phyloP scores from a whole-genome alignment of 768 basidiomycete genomes.

The Hypholoma fasciculare region DNA sequence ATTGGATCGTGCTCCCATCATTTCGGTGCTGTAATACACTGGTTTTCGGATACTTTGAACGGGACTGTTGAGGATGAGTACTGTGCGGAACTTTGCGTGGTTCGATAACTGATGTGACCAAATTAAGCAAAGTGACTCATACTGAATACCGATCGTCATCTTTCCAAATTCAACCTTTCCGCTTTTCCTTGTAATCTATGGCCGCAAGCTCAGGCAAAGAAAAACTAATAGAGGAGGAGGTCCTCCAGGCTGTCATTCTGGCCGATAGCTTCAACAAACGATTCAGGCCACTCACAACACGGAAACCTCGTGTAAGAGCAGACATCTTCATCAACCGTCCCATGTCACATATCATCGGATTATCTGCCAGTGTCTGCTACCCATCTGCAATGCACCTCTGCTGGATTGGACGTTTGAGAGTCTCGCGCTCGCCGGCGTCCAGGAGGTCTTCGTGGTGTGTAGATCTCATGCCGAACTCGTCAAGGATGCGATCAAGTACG shows the following conservation, averaged over 20 bases:
- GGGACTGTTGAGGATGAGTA: neutral
- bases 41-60: constrained; percentile 29
- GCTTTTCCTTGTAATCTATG: constrained; percentile 41
- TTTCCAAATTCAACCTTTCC: constrained; percentile 2
- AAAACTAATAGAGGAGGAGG: constrained; percentile 71
- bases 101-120: constrained; percentile 1
- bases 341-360: constrained; percentile 13
- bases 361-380: constrained; percentile 73
- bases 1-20: constrained; percentile 54
- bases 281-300: constrained; percentile 86
- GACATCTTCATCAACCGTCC: constrained; percentile 10
- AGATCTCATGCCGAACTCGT: constrained; percentile 88
- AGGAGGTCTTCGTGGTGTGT: constrained; percentile 95
- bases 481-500: constrained; percentile 81
- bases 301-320: constrained; percentile 76
- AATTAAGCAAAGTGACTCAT: constrained; percentile 27
- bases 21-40: constrained; percentile 59
- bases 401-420: constrained; percentile 97
- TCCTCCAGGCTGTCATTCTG: constrained; percentile 92
- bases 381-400: constrained; percentile 90
- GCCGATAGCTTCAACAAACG: constrained; percentile 96
- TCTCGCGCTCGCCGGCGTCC: constrained; percentile 91
- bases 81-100: neutral
- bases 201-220: constrained; percentile 51
- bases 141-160: neutral